Conservation (phyloP, 2,329 filamentous ascomycete genomes). For the Hypoxylon sp. region DNA sequence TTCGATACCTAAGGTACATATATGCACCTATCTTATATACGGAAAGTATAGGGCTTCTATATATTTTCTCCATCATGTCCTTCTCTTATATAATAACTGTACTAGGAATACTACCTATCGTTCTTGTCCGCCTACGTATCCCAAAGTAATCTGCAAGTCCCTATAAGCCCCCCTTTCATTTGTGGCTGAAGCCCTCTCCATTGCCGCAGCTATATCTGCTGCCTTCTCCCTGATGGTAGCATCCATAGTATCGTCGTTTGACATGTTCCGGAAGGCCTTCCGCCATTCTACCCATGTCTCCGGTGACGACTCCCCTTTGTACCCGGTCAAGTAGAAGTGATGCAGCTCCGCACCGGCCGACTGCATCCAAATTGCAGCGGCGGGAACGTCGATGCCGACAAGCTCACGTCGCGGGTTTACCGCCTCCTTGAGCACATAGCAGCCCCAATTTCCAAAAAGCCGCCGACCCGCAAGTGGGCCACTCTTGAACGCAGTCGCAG, state of each 20-base stretch:
- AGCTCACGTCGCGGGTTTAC: not conserved
- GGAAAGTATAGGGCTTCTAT: not conserved
- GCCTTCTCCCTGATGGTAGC: not conserved
- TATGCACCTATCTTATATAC: no score
- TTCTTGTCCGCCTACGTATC: not conserved
- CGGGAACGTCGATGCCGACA: not conserved
- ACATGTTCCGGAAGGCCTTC: not conserved
- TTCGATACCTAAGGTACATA: no score
- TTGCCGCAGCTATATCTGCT: not conserved
- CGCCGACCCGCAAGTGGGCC: not conserved
- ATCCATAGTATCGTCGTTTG: not conserved
- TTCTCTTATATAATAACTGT: not conserved
- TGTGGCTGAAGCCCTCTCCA: not conserved
- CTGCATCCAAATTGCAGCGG: not conserved
- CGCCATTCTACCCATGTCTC: not conserved
- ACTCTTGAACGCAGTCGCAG: slow-evolving; percentile 3
- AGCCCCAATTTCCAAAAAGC: slow-evolving; percentile 19
- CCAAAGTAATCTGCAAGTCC: not conserved
- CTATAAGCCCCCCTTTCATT: not conserved
- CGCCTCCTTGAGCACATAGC: slow-evolving; percentile 12
- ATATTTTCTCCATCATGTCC: not conserved
- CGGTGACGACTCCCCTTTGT: not conserved
- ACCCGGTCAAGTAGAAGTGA: not conserved
- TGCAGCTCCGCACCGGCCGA: not conserved
- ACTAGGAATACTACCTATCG: no score